Percentiles rank a stretch among this genome's conserved stretches.
These are phyloP conservation scores for Daldinia eschscholtzii DNA, from an alignment of 2,329 filamentous ascomycete species.

Conservation along the genomic window DNA sequence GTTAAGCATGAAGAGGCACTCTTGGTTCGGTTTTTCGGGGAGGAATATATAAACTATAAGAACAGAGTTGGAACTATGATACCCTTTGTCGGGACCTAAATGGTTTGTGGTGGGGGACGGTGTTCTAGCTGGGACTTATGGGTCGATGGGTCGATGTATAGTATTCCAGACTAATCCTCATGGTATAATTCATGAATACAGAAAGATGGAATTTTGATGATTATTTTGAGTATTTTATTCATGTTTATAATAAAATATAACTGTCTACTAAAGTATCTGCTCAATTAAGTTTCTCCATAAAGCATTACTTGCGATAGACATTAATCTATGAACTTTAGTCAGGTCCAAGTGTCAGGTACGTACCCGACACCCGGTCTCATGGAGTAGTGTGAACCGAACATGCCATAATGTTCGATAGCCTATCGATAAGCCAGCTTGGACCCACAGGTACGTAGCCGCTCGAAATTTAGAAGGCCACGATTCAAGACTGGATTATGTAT, in stretches of 20 bases:
- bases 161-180: slow-evolving; percentile 11
- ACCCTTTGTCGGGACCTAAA: slow-evolving; percentile 72
- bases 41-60: slow-evolving; percentile 82
- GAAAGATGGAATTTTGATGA: neutral
- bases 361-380: neutral
- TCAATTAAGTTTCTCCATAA: too few relatives aligned
- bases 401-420: slow-evolving; percentile 18
- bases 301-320: too few relatives aligned
- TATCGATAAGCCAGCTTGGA: slow-evolving; percentile 46
- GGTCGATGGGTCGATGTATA: slow-evolving; percentile 22
- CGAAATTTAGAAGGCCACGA: slow-evolving; percentile 50
- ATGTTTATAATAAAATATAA: neutral
- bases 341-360: neutral
- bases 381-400: slow-evolving; percentile 2
- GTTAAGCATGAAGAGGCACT: slow-evolving; percentile 84
- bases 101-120: slow-evolving; percentile 11
- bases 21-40: slow-evolving; percentile 84
- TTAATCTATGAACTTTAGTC: neutral
- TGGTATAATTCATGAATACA: neutral
- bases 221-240: too few relatives aligned
- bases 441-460: slow-evolving; percentile 41
- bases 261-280: too few relatives aligned
- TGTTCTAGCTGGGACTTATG: slow-evolving; percentile 23
- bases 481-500: slow-evolving; percentile 41
- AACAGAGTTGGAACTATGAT: slow-evolving; percentile 81